Base-by-base conservation (phyloP, 2,329 filamentous ascomycete genomes). In the Fusarium sp. region DNA sequence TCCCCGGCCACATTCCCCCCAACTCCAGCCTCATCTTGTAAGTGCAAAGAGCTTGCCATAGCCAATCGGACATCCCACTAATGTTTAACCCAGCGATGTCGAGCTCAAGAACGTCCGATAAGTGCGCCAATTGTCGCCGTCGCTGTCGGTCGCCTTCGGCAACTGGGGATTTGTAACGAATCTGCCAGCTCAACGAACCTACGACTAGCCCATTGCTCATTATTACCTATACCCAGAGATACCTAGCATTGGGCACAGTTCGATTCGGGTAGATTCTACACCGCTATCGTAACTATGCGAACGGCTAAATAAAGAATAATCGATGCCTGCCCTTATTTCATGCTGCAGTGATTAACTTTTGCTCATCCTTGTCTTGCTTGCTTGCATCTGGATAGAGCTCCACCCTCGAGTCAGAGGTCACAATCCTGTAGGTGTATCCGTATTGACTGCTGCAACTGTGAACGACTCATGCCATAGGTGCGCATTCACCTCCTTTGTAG, bases 11-110 rank as follows among this genome's bases (percentile, higher is more conserved):
- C 79, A 97, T 97, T 73, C 94, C 94, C 70, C 84, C 91, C 42
- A 90, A 92, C 78, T 86, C 94, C n/a, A 90, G 88, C 75, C 88
- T 97, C 72, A 89, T 97, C 85, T 97, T 97, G 94, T 96, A 89
- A 88, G 93, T 72, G n/a, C n/a, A 22, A n/a, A n/a, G 42, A 31
- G 27, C 35, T 47, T 13, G 54, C 50, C 13, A n/a, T 27, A n/a
- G 8, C 22, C 9, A 29, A 27, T 27, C 13, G 16, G 0, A 1
- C 9, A n/a, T 20, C 6, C 40, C 62, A 45, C 70, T 78, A 66
- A 75, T 60, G 9, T 27, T 52, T 7, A n/a, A 14, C 38, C 54
- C 76, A 93, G 92, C 82, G 91, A 93, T 75, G 91, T 94, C 74
- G 85, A 92, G 83, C 89, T 94, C 76, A 90, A 92, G 84, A 87